Evolutionary conservation across 2,329 filamentous ascomycete species (phyloP).

Genomic region (Neoscytalidium dimidiatum): DNA sequence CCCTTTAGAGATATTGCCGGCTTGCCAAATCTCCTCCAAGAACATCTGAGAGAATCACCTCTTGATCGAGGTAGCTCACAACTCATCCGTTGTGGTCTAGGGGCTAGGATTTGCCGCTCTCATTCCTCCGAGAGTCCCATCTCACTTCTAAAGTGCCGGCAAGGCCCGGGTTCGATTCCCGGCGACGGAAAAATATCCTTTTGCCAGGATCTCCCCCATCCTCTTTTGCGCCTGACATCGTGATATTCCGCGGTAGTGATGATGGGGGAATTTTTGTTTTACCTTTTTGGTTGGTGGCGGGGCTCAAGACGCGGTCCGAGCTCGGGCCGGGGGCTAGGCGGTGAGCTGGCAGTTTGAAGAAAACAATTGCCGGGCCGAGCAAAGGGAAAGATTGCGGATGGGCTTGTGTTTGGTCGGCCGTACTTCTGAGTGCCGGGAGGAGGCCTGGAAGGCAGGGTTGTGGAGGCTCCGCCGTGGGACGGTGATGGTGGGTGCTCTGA

Average conservation of each 20-base stretch:
- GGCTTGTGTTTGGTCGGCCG: not conserved
- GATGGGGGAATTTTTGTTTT: not conserved
- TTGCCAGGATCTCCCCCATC: not conserved
- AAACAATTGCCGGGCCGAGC: not conserved
- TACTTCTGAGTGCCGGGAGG: not conserved
- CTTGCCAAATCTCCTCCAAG: not conserved
- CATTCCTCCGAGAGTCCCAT: not conserved
- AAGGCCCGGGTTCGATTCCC: conserved; percentile 18
- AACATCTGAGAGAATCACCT: not conserved
- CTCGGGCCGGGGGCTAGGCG: not conserved
- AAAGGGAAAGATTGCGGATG: not conserved
- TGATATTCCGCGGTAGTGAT: not conserved
- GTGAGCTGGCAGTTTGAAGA: not conserved
- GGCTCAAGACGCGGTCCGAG: not conserved
- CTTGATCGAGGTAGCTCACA: not conserved
- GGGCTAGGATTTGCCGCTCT: conserved; percentile 18
- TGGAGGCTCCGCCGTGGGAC: not conserved
- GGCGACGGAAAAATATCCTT: conserved; percentile 11
- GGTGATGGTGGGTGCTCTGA: not conserved
- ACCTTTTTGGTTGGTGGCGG: not conserved
- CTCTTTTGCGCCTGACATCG: not conserved
- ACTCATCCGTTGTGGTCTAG: conserved; percentile 16
- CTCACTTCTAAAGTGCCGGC: conserved; percentile 11
- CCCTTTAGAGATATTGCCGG: not conserved
- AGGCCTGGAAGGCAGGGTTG: not conserved